A percentile compares a stretch with the other conserved stretches of the same genome.
Conservation (phyloP, 2,329 filamentous ascomycete species). For the Harringtonia lauricola region DNA sequence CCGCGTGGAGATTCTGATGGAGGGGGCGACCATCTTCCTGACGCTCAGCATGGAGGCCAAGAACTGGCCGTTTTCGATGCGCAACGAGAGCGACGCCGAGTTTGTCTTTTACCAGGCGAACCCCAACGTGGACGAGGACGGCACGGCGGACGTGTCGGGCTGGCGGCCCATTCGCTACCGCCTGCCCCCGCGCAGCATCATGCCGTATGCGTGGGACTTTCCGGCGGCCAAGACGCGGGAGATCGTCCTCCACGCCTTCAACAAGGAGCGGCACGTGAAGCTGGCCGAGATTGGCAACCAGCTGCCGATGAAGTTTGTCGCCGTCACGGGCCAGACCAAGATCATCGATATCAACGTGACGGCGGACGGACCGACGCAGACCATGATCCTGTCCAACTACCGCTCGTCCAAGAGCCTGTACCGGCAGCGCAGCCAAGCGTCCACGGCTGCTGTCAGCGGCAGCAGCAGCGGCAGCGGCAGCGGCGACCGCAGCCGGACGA, state of each 20-base stretch:
- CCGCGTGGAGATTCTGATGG: constrained; percentile 80
- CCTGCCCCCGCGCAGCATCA: constrained; percentile 86
- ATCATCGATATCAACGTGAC: constrained; percentile 96
- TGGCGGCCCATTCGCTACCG: constrained; percentile 92
- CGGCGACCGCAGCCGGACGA: constrained; percentile 38
- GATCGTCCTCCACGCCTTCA: constrained; percentile 68
- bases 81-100: constrained; percentile 93
- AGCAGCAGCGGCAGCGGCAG: constrained; percentile 12
- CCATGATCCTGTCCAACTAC: constrained; percentile 87
- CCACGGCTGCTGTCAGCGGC: constrained; percentile 36
- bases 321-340: constrained; percentile 59
- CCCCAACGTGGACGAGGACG: constrained; percentile 86
- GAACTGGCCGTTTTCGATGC: constrained; percentile 97
- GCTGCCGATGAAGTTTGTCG: constrained; percentile 81
- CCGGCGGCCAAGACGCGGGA: constrained; percentile 95
- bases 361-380: constrained; percentile 91
- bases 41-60: constrained; percentile 84
- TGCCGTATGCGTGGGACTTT: constrained; percentile 99
- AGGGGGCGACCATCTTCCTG: constrained; percentile 86
- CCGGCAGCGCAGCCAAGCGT: constrained; percentile 35
- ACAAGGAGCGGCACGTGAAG: constrained; percentile 83
- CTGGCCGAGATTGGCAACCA: constrained; percentile 93
- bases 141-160: constrained; percentile 68
- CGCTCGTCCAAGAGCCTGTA: constrained; percentile 89
- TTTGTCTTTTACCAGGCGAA: constrained; percentile 96